A percentile compares a stretch with the other conserved stretches of the same genome.
phyloP scores from a whole-genome alignment of 208 protist genomes.

The Acanthamoeba culbertsoni region DNA sequence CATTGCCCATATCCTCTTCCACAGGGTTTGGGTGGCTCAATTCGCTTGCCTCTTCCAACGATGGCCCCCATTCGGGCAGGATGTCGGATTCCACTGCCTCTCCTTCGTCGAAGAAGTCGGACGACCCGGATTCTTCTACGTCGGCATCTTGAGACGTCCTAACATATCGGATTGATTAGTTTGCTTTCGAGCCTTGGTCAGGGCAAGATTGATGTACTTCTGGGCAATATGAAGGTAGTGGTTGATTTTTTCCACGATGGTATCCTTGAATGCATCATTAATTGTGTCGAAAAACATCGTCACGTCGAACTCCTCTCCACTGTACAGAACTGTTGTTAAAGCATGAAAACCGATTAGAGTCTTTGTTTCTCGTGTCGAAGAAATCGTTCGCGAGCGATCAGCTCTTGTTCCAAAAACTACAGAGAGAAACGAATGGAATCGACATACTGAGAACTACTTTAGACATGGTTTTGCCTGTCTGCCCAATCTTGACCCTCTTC shows the following conservation, averaged over 20 bases:
- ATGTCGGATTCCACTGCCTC: no score
- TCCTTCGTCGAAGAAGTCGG: background rate
- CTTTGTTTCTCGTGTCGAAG: background rate
- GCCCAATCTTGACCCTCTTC: background rate
- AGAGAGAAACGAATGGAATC: background rate
- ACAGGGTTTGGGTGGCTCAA: no score
- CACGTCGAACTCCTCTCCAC: background rate
- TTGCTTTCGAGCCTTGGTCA: no score
- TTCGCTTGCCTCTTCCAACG: no score
- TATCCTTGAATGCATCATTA: background rate
- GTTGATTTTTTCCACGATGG: slow-evolving; percentile 17
- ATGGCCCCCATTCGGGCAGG: no score
- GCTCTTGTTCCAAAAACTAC: no score
- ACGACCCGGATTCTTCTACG: no score
- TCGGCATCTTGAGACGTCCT: no score
- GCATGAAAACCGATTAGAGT: background rate
- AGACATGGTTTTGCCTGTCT: background rate
- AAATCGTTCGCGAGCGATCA: no score
- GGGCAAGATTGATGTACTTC: background rate
- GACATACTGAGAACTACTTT: background rate
- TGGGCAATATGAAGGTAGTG: slow-evolving; percentile 9
- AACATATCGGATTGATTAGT: no score
- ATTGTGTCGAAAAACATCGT: slow-evolving; percentile 7
- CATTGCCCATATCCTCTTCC: no score
- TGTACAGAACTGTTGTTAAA: background rate